phyloP scores from a whole-genome alignment of 768 basidiomycete species.

The Tubosaeta sp. region DNA sequence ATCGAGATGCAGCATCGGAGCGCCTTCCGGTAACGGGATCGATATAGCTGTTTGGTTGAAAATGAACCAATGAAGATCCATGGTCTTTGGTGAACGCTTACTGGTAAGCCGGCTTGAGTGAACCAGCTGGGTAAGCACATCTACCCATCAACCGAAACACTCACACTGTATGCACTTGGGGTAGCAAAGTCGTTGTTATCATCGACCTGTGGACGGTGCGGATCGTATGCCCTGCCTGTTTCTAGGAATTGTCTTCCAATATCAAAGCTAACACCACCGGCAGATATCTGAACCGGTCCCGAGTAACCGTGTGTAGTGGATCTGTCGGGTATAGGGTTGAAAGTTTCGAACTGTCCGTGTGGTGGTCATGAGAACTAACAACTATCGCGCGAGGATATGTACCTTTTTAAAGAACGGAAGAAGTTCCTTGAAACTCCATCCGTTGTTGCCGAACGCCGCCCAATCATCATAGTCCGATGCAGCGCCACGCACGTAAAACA shows the following conservation, averaged over 20 bases:
- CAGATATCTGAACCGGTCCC: conserved; percentile 30
- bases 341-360: conserved; percentile 26
- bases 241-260: conserved; percentile 42
- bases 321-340: conserved; percentile 22
- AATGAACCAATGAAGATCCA: not conserved
- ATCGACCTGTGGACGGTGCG: conserved; percentile 38
- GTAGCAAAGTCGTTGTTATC: conserved; percentile 46
- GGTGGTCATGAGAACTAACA: conserved; percentile 3
- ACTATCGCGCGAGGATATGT: not conserved
- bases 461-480: conserved; percentile 29
- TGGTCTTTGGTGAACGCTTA: conserved; percentile 1
- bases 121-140: not conserved
- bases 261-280: conserved; percentile 2
- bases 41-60: conserved; percentile 44
- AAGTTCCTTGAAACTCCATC: conserved; percentile 56
- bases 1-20: conserved; percentile 32
- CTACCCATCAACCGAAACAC: conserved; percentile 1
- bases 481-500: conserved; percentile 19
- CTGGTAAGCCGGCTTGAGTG: conserved; percentile 14
- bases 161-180: conserved; percentile 22
- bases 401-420: conserved; percentile 57
- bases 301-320: conserved; percentile 34
- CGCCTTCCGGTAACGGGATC: conserved; percentile 36
- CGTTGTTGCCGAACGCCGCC: conserved; percentile 35
- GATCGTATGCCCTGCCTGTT: conserved; percentile 45